A percentile compares a stretch with the other conserved stretches of the same genome.
phyloP scores from a whole-genome alignment of 1,284 basidiomycete species.

The Puccinia polysora region DNA sequence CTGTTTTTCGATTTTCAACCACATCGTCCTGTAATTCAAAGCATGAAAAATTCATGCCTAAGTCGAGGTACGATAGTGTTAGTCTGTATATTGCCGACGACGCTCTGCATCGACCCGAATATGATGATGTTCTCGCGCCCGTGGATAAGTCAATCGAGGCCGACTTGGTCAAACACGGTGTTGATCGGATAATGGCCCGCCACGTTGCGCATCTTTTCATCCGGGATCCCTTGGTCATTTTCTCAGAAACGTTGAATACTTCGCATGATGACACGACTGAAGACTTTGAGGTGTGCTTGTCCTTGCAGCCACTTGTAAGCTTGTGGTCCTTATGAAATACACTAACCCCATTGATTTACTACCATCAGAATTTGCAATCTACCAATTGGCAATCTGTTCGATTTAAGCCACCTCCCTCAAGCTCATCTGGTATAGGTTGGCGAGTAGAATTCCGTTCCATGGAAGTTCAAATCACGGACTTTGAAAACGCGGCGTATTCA shows the following conservation, averaged over 20 bases:
- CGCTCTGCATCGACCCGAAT: slow-evolving; percentile 79
- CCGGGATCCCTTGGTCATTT: slow-evolving; percentile 91
- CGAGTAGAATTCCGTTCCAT: slow-evolving; percentile 96
- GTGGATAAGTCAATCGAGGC: slow-evolving; percentile 70
- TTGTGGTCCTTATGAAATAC: no score
- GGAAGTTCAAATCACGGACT: slow-evolving; percentile 99
- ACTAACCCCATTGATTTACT: background rate
- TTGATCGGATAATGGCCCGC: slow-evolving; percentile 80
- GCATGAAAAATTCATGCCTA: slow-evolving; percentile 60
- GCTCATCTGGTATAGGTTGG: slow-evolving; percentile 89
- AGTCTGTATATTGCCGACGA: slow-evolving; percentile 86
- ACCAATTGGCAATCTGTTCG: slow-evolving; percentile 99
- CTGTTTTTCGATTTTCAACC: slow-evolving; percentile 39
- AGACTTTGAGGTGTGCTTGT: slow-evolving; percentile 76
- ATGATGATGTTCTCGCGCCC: slow-evolving; percentile 82
- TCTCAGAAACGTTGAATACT: slow-evolving; percentile 85
- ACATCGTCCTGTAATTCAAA: slow-evolving; percentile 35
- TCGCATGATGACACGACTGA: slow-evolving; percentile 78
- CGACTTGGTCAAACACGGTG: slow-evolving; percentile 61
- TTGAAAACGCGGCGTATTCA: slow-evolving; percentile 95
- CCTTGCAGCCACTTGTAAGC: background rate
- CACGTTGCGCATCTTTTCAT: slow-evolving; percentile 96
- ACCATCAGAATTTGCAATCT: slow-evolving; percentile 81
- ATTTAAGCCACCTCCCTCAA: slow-evolving; percentile 87
- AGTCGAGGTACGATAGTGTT: slow-evolving; percentile 94